phyloP scores from a whole-genome alignment of 2,329 filamentous ascomycete genomes.

The Fusarium sp. region DNA sequence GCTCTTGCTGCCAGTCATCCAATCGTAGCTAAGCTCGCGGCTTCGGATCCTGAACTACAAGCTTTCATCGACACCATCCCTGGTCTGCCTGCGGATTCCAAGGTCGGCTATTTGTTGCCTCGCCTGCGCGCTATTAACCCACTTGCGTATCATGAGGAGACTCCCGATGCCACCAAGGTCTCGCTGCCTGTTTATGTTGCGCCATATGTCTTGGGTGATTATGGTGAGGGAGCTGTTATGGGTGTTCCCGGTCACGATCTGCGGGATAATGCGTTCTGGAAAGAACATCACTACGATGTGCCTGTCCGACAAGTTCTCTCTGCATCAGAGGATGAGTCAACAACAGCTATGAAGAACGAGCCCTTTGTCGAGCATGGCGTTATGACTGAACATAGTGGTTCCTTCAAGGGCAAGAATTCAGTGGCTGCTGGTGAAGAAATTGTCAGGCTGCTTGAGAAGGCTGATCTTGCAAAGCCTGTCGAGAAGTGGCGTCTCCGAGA shows the following conservation, averaged over 20 bases:
- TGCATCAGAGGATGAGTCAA: constrained; percentile 60
- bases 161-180: constrained; percentile 61
- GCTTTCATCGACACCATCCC: constrained; percentile 74
- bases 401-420: constrained; percentile 72
- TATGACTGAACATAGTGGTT: constrained; percentile 73
- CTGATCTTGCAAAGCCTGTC: constrained; percentile 67
- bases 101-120: constrained; percentile 74
- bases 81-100: constrained; percentile 64
- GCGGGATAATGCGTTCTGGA: constrained; percentile 84
- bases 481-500: constrained; percentile 86
- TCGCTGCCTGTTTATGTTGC: constrained; percentile 82
- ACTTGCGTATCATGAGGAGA: constrained; percentile 64
- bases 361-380: constrained; percentile 74
- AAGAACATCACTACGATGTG: constrained; percentile 69
- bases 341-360: constrained; percentile 55
- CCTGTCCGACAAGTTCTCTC: constrained; percentile 73
- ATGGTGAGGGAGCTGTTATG: constrained; percentile 91
- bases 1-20: constrained; percentile 80
- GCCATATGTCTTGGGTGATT: constrained; percentile 85
- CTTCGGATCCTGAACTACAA: constrained; percentile 68
- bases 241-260: constrained; percentile 88
- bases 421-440: constrained; percentile 70
- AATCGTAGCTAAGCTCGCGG: constrained; percentile 70
- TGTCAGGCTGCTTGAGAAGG: constrained; percentile 64
- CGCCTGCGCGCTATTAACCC: constrained; percentile 73